Evolutionary conservation across 2,329 filamentous ascomycete genomes (phyloP).

Genomic region (Fusarium ramigenum): DNA sequence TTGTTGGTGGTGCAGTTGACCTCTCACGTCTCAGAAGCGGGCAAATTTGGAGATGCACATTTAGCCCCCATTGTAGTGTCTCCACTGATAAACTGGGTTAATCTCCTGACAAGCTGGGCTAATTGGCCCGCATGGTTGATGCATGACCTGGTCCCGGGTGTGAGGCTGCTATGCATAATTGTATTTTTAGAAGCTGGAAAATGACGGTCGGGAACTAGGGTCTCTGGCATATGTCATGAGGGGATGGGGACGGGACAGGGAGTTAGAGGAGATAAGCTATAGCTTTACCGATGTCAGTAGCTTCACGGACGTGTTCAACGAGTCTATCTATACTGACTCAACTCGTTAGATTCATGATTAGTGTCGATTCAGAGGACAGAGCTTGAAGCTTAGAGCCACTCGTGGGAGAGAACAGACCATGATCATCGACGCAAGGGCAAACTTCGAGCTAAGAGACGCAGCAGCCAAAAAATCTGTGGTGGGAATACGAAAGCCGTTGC

Average conservation of each 20-base stretch:
- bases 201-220: conserved; percentile 2
- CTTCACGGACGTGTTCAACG: neutral
- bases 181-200: conserved; percentile 37
- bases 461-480: neutral
- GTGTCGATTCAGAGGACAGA: neutral
- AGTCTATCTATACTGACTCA: neutral
- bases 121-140: conserved; percentile 33
- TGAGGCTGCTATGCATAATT: conserved; percentile 41
- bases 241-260: neutral
- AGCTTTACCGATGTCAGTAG: neutral
- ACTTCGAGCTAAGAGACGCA: neutral
- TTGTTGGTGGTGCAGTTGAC: conserved; percentile 28
- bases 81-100: conserved; percentile 14
- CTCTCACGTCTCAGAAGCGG: conserved; percentile 30
- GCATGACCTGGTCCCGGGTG: conserved; percentile 34
- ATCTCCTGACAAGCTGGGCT: conserved; percentile 16
- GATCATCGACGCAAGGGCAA: neutral
- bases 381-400: neutral
- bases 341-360: neutral
- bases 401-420: neutral
- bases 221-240: conserved; percentile 17
- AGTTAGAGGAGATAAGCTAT: neutral
- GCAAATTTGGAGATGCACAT: conserved; percentile 32
- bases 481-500: conserved; percentile 33
- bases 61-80: conserved; percentile 38